Percentiles rank a stretch among this genome's conserved stretches.
Conservation (phyloP, 805 yeast species). For the Phaffomyces thermotolerans region DNA sequence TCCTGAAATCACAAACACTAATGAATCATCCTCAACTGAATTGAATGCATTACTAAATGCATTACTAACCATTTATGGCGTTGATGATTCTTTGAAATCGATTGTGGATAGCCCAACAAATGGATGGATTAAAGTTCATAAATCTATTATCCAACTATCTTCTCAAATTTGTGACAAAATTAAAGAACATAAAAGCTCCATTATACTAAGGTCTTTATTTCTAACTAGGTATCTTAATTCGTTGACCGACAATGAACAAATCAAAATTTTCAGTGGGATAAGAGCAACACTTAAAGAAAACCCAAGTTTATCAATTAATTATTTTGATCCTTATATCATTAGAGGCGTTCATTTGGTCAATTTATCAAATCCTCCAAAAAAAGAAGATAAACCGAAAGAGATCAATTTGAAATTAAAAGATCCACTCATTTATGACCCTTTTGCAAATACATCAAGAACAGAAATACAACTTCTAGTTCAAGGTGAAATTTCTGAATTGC, state of each 20-base stretch:
- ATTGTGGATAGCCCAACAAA: slow-evolving; percentile 22
- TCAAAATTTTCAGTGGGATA: slow-evolving; percentile 29
- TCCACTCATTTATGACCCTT: slow-evolving; percentile 56
- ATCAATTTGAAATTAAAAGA: slow-evolving; percentile 19
- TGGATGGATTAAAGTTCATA: slow-evolving; percentile 53
- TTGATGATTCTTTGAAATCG: slow-evolving; percentile 33
- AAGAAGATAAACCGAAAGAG: slow-evolving; percentile 7
- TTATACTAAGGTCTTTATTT: slow-evolving; percentile 44
- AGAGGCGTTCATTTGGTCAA: slow-evolving; percentile 38
- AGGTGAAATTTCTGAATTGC: slow-evolving; percentile 56
- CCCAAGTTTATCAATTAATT: slow-evolving; percentile 28
- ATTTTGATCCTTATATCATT: slow-evolving; percentile 71
- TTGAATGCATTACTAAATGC: slow-evolving; percentile 39
- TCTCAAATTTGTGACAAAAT: slow-evolving; percentile 46
- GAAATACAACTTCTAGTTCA: slow-evolving; percentile 37
- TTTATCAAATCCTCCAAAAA: slow-evolving; percentile 20
- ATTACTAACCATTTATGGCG: slow-evolving; percentile 48
- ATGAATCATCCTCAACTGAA: slow-evolving; percentile 16
- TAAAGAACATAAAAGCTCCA: slow-evolving; percentile 36
- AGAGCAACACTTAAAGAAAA: slow-evolving; percentile 18
- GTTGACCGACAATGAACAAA: slow-evolving; percentile 53
- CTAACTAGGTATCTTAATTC: slow-evolving; percentile 50
- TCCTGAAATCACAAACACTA: slow-evolving; percentile 28
- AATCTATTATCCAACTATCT: slow-evolving; percentile 45
- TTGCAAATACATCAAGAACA: slow-evolving; percentile 13